These are phyloP conservation scores for Penicillium argentinense DNA, from an alignment of 495 filamentous ascomycete genomes.

Conservation along the genomic window DNA sequence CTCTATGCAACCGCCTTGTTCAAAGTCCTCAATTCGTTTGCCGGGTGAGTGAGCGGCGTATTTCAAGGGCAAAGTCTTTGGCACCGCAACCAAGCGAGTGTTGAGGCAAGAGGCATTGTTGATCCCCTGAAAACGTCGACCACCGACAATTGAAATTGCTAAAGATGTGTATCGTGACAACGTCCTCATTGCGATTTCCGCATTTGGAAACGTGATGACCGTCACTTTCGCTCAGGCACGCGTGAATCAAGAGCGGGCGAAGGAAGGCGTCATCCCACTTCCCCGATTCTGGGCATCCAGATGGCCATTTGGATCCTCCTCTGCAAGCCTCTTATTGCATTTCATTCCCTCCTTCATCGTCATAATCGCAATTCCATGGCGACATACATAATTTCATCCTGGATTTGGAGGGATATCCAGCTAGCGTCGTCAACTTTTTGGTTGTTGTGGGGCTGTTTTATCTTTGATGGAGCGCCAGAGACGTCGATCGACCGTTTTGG, in stretches of 20 bases:
- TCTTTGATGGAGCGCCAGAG: conserved; percentile 55
- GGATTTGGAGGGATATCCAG: conserved; percentile 66
- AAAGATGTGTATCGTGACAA: conserved; percentile 3
- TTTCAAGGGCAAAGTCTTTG: conserved; percentile 66
- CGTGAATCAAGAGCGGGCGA: conserved; percentile 62
- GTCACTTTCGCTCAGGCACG: conserved; percentile 66
- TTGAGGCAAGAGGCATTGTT: conserved; percentile 13
- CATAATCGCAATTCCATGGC: conserved; percentile 58
- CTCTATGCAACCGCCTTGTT: conserved; percentile 58
- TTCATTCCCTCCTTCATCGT: conserved; percentile 64
- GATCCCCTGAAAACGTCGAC: not conserved
- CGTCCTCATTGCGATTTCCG: conserved; percentile 60
- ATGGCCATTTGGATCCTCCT: conserved; percentile 62
- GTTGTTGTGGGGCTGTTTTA: conserved; percentile 58
- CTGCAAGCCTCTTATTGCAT: conserved; percentile 60
- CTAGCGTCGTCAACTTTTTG: conserved; percentile 57
- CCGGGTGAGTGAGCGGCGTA: conserved; percentile 55
- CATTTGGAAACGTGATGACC: conserved; percentile 69
- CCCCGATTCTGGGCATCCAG: conserved; percentile 59
- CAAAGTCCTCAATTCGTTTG: conserved; percentile 68
- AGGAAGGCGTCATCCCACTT: conserved; percentile 66
- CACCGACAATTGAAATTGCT: too few relatives aligned
- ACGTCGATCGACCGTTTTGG: conserved; percentile 60
- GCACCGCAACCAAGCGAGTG: conserved; percentile 31
- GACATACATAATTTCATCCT: conserved; percentile 68